Base-by-base conservation (phyloP, 2,329 filamentous ascomycete species). In the Delphinella strobiligena region DNA sequence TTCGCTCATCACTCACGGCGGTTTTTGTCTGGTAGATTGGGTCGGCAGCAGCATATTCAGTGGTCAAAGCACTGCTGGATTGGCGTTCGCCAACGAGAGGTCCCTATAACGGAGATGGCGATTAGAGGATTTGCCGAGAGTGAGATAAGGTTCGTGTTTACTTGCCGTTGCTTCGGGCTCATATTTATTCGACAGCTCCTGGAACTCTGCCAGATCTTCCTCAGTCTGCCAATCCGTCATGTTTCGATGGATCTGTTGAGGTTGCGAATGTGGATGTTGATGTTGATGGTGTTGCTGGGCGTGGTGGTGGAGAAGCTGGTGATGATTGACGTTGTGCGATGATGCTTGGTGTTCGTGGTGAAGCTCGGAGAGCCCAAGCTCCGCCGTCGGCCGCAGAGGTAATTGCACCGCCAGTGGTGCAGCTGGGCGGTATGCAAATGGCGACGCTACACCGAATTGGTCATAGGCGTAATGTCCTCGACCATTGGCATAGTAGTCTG, bases 11-110 rank as follows among this genome's bases (percentile, higher is more conserved):
- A 68, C 78, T 61, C 67, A 93, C 89, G 55, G 76, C 73, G 36
- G 88, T 95, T 68, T 96, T 96, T 43, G 81, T 75, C 37, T 88
- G 79, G 59, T 85, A 93, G 47, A 84, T 68, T 4, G 80, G 78
- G 59, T 96, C 88, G 45, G 86, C 88, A 61, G 82, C 82, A 45
- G 86, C 83, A 64, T 94, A 96, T 59, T 94, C 84, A 47, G 80
- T 72, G 12, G 82, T 78, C 55, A 98, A 86, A 48, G 71, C 75
- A 50, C 78, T 74, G 61, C 80, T 93, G 37, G 82, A 75, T 54
- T 78, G 76, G 61, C 82, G 84, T 45, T 80, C 72, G 52, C 86
- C 83, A 48, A 96, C 82, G 36, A 88, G 69, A 45, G 85, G 83
- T 41, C 86, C 87, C 89, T 95, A 54, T 37, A 33, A 30, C 16